These are phyloP conservation scores for Backusella psychrophila DNA, from an alignment of 192 early-diverging fungal species.

Conservation along the genomic window DNA sequence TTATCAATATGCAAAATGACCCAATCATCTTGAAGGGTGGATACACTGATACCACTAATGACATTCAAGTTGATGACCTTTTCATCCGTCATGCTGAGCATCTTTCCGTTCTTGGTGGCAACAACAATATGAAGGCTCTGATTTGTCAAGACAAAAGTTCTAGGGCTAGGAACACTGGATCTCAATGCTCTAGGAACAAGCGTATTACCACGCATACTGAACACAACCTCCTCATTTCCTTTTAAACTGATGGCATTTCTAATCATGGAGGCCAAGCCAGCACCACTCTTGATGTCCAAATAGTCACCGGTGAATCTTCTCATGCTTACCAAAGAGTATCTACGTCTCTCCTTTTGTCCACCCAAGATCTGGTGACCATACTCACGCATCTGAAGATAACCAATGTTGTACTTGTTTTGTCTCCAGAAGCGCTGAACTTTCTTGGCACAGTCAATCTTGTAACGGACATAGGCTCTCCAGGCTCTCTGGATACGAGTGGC, in stretches of 20 bases:
- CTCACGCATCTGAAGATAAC: slow-evolving; percentile 90
- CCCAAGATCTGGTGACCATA: slow-evolving; percentile 89
- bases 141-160: slow-evolving; percentile 70
- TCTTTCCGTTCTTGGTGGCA: slow-evolving; percentile 51
- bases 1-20: slow-evolving; percentile 57
- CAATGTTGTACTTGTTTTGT: slow-evolving; percentile 78
- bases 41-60: slow-evolving; percentile 61
- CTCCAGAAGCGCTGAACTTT: slow-evolving; percentile 79
- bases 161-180: slow-evolving; percentile 68
- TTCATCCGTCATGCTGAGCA: slow-evolving; percentile 52
- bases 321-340: slow-evolving; percentile 79
- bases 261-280: slow-evolving; percentile 44
- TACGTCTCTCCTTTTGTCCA: slow-evolving; percentile 88
- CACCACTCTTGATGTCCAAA: slow-evolving; percentile 57
- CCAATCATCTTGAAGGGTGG: slow-evolving; percentile 74
- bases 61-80: slow-evolving; percentile 51
- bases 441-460: slow-evolving; percentile 61
- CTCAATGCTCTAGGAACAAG: slow-evolving; percentile 72
- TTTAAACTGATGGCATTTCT: slow-evolving; percentile 46
- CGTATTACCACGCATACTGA: slow-evolving; percentile 57
- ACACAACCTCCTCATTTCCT: slow-evolving; percentile 55
- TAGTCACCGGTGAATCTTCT: slow-evolving; percentile 93
- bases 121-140: slow-evolving; percentile 58
- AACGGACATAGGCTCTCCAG: slow-evolving; percentile 75
- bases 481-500: slow-evolving; percentile 90